Base-by-base conservation (phyloP, 1,139 yeast genomes). In the Ogataea hybrid region DNA sequence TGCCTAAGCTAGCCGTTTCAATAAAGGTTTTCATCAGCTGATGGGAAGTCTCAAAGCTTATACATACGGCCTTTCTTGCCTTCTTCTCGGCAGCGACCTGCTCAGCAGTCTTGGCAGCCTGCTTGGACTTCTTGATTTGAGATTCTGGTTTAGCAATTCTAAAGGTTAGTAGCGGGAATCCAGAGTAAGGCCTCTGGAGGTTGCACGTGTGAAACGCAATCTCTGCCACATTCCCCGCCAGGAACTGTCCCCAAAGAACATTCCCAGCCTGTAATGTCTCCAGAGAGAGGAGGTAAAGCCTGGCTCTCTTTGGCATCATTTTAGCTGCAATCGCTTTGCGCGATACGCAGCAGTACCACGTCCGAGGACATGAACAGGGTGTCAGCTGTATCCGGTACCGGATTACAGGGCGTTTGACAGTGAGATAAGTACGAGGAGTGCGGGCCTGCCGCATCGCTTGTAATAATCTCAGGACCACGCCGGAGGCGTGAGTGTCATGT, bases 61-160 rank as follows among this genome's bases (percentile, higher is more conserved):
- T 75, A 83, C 96, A 73, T 85, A 89, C 97, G 70, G 83, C 83
- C 78, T 84, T 81, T 76, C 94, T 84, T 62, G 82, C 88, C 65
- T 75, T 81, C 75, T 80, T 83, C 67, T 82, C 89, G 66, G 92
- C 95, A 67, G 90, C 87, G 70, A 87, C 81, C 75, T 84, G 81
- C 67, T 82, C 92, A 61, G 84, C 81, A 63, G 81, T 77, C 83
- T 89, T 86, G 71, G 85, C 85, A 69, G 82, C 79, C 74, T 90
- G 84, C 83, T 87, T 84, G 69, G 87, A 77, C 84, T 89, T 87
- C 86, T 92, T 92, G 74, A 87, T 77, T 69, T 86, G 87, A 67
- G 97, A 78, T 84, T 92, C 98, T 76, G 98, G 98, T 73, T 55
- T 52, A 49, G 63, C 56, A 46, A 63, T 53, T 47, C 79, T 58